Base-by-base conservation (phyloP, 129 eudicot genomes). In the Calendula officinalis region DNA sequence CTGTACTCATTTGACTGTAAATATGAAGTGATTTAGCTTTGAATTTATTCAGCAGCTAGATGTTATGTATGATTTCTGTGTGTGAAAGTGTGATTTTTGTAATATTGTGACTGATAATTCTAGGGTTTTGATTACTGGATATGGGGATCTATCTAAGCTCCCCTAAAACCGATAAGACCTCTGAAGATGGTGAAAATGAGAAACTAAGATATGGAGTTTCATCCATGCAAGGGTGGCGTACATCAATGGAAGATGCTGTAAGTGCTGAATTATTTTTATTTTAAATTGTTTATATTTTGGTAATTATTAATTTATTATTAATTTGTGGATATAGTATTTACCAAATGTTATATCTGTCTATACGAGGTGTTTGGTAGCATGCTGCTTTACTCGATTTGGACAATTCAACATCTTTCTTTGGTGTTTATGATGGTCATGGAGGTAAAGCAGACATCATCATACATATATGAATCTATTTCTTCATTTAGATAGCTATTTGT, bases 381-480 rank as follows among this genome's bases (percentile, higher is more conserved):
- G 96, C 98, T 71, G 91, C 96, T 35, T 22, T 75, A 72, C 82
- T 78, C 51, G 84, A 87, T 67, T 78, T 87, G 86, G 98, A 87
- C 58, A 69, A 30, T 56, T 79, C 84, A 43, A 88, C 98, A 27
- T 85, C 98, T 63, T 91, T 87, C 78, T 87, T 91, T 73, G 96
- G 88, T 48, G 96, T 91, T 62, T 91, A 91, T 54, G 98, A 91
- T 81, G 98, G 98, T 77, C 98, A 91, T 75, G 98, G 98, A 64
- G 98, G 98, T 87, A 83, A 82, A 60, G 48, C 12, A 39, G 34
- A 57, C 56, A 57, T 15, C 61, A 66, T 38, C 9, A 57, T 66
- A 56, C 5, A 22, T 8, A 22, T 22, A 44, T 35, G 22, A 9
- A 27, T 64, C 39, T 65, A 3, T 56, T 38, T 56, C 67, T 65